These are phyloP conservation scores for Chlorella sp. DNA, from an alignment of 139 green algal genomes.

Conservation along the genomic window DNA sequence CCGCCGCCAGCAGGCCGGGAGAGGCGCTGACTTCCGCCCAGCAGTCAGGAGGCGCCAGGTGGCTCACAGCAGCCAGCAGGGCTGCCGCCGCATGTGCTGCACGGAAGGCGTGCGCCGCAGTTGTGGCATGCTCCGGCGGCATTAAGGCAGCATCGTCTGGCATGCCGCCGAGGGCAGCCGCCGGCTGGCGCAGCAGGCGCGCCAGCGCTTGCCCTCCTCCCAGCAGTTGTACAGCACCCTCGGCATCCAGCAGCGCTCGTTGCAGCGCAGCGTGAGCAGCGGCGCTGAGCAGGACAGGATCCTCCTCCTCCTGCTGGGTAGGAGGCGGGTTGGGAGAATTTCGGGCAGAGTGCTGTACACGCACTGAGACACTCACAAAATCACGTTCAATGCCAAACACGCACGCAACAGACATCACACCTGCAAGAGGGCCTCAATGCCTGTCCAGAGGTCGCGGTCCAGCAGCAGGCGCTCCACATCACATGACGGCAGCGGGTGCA, in stretches of 20 bases:
- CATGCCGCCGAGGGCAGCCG: not conserved
- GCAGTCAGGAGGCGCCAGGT: not conserved
- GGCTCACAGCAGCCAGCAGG: not conserved
- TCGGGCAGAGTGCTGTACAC: too few relatives aligned
- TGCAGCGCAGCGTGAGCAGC: slow-evolving; percentile 3
- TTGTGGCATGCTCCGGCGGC: too few relatives aligned
- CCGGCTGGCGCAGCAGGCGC: not conserved
- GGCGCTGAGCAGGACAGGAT: not conserved
- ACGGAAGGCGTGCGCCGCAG: not conserved
- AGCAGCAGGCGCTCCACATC: too few relatives aligned
- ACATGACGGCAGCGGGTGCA: too few relatives aligned
- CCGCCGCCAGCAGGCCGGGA: not conserved
- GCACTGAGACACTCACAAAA: too few relatives aligned
- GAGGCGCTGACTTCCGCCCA: not conserved
- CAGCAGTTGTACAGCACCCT: not conserved
- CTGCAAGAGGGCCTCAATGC: too few relatives aligned
- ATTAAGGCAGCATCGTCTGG: too few relatives aligned
- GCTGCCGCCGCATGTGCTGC: not conserved
- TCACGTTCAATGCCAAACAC: too few relatives aligned
- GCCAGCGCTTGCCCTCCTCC: not conserved
- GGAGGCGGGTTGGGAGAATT: too few relatives aligned
- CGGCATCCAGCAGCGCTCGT: not conserved
- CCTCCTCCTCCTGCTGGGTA: not conserved
- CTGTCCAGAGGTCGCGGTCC: too few relatives aligned
- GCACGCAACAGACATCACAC: too few relatives aligned